phyloP scores from a whole-genome alignment of 768 basidiomycete genomes.

The Leccinellum rugosiceps region DNA sequence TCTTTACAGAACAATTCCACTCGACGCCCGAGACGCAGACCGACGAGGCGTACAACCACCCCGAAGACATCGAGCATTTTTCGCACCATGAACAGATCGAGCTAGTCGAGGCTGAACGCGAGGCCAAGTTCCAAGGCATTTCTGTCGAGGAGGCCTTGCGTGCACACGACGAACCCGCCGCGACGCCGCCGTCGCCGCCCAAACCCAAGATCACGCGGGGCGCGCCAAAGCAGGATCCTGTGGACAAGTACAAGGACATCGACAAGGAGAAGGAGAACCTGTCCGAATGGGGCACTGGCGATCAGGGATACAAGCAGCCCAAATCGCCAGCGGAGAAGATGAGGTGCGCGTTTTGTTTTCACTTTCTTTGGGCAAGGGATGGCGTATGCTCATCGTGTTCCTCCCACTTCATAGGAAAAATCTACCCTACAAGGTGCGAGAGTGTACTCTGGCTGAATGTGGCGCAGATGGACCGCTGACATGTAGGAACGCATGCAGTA shows the following conservation, averaged over 20 bases:
- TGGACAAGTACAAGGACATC: conserved; percentile 55
- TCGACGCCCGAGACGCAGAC: conserved; percentile 97
- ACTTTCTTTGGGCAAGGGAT: neutral
- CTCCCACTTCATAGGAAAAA: conserved; percentile 51
- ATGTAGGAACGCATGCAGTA: conserved; percentile 68
- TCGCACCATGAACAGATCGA: conserved; percentile 86
- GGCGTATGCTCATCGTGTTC: conserved; percentile 1
- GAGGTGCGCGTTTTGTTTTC: conserved; percentile 45
- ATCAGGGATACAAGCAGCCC: conserved; percentile 70
- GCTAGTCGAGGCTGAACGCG: conserved; percentile 74
- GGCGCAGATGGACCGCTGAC: conserved; percentile 42
- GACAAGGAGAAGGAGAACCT: conserved; percentile 48
- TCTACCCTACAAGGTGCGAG: conserved; percentile 80
- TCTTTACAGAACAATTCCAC: conserved; percentile 74
- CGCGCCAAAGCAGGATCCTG: conserved; percentile 66
- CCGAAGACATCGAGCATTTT: conserved; percentile 93
- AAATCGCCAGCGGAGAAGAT: conserved; percentile 71
- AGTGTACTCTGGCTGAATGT: conserved; percentile 1
- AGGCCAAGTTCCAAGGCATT: conserved; percentile 83
- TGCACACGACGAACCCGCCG: conserved; percentile 44
- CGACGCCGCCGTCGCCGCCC: conserved; percentile 21
- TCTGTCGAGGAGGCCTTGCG: conserved; percentile 65
- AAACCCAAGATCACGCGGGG: conserved; percentile 55
- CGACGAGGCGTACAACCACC: conserved; percentile 90
- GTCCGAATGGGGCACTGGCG: conserved; percentile 71